Conservation (phyloP, 2,329 filamentous ascomycete genomes). For the Thielaviopsis euricoi region DNA sequence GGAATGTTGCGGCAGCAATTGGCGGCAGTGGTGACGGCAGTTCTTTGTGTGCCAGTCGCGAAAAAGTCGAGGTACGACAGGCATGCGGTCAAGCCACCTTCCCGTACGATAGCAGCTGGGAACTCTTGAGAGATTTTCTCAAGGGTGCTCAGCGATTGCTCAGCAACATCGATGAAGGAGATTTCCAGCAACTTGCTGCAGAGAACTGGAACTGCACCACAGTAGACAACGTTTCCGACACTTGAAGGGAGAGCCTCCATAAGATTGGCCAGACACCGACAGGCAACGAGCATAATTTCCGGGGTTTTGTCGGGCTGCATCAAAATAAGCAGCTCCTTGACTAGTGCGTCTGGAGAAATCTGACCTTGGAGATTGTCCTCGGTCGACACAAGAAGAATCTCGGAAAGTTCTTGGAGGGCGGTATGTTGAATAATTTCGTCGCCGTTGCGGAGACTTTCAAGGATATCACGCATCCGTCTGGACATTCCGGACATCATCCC, state of each 20-base stretch:
- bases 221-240: constrained; percentile 90
- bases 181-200: constrained; percentile 94
- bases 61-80: constrained; percentile 95
- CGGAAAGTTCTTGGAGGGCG: constrained; percentile 81
- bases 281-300: constrained; percentile 93
- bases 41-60: constrained; percentile 88
- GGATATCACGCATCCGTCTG: constrained; percentile 59
- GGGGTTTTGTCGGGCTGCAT: constrained; percentile 86
- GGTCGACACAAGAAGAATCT: constrained; percentile 84
- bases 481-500: constrained; percentile 85
- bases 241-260: constrained; percentile 94
- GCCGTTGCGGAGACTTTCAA: constrained; percentile 61
- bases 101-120: constrained; percentile 82
- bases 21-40: constrained; percentile 89
- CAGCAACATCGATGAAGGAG: constrained; percentile 89
- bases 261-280: constrained; percentile 84
- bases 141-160: constrained; percentile 88
- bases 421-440: constrained; percentile 84
- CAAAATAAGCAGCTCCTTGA: constrained; percentile 79
- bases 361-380: constrained; percentile 93
- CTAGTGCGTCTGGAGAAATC: constrained; percentile 84
- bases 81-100: constrained; percentile 90
- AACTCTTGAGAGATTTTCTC: constrained; percentile 98
- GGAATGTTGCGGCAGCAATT: constrained; percentile 97
- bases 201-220: constrained; percentile 84